phyloP scores from a whole-genome alignment of 202 grass and related monocot genomes.

The Bolboschoenoplectus hybrid region DNA sequence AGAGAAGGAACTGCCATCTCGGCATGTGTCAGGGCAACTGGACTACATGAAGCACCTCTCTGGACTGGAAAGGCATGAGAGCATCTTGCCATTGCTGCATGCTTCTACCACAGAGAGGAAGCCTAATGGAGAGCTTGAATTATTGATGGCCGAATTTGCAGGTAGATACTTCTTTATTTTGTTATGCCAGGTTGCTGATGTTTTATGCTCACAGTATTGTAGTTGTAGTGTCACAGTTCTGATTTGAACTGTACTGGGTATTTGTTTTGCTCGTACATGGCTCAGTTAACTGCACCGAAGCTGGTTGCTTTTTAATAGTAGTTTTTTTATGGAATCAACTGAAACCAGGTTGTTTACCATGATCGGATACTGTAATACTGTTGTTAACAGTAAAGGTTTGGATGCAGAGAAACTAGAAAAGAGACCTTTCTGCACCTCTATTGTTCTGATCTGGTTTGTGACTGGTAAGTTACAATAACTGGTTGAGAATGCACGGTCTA shows the following conservation, averaged over 20 bases:
- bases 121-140: slow-evolving; percentile 87
- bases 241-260: neutral
- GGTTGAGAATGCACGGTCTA: neutral
- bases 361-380: neutral
- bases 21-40: slow-evolving; percentile 95
- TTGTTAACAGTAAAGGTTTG: neutral
- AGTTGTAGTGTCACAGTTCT: slow-evolving; percentile 5
- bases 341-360: slow-evolving; percentile 7
- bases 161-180: slow-evolving; percentile 49
- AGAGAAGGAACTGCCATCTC: slow-evolving; percentile 95
- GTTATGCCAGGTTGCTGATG: neutral
- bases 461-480: slow-evolving; percentile 21
- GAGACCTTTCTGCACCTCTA: neutral
- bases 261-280: neutral
- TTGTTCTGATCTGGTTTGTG: neutral
- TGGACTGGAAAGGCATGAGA: slow-evolving; percentile 95
- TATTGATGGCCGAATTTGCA: slow-evolving; percentile 85
- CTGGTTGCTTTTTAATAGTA: neutral
- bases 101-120: slow-evolving; percentile 69
- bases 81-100: slow-evolving; percentile 94
- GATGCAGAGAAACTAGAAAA: neutral
- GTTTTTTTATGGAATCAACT: neutral
- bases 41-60: slow-evolving; percentile 86
- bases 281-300: slow-evolving; percentile 3
- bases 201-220: neutral